Percentiles rank a stretch among this genome's conserved stretches.
Evolutionary conservation across 768 basidiomycete species (phyloP).

Genomic region (Suillus decipiens): DNA sequence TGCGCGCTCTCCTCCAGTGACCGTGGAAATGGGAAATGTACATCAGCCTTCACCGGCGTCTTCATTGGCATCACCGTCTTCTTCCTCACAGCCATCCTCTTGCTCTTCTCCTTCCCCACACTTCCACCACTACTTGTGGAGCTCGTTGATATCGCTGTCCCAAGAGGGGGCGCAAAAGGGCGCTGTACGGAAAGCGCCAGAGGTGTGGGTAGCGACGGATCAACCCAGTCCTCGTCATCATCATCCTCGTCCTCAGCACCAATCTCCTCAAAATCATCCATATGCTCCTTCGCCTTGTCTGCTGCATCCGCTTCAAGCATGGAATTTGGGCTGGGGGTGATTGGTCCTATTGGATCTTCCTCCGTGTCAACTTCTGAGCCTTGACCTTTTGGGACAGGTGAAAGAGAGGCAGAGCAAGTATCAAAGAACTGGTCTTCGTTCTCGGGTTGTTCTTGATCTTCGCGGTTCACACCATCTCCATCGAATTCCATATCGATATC

Average conservation of each 20-base stretch:
- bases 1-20: conserved; percentile 42
- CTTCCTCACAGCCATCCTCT: conserved; percentile 34
- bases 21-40: conserved; percentile 68
- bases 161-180: conserved; percentile 30
- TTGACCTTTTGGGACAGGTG: conserved; percentile 44
- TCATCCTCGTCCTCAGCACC: conserved; percentile 35
- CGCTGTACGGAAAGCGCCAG: conserved; percentile 27
- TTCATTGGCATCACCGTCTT: conserved; percentile 42
- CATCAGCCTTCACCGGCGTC: conserved; percentile 29
- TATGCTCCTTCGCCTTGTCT: conserved; percentile 29
- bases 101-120: conserved; percentile 30
- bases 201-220: conserved; percentile 54
- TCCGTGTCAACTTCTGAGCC: conserved; percentile 67
- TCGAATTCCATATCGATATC: conserved; percentile 62
- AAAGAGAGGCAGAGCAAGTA: conserved; percentile 46
- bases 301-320: conserved; percentile 25
- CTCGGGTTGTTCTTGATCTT: conserved; percentile 32
- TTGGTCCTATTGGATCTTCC: conserved; percentile 69
- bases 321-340: conserved; percentile 62
- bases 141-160: conserved; percentile 27
- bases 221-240: conserved; percentile 65
- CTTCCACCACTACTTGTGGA: conserved; percentile 28
- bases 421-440: conserved; percentile 56
- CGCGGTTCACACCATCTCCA: conserved; percentile 43
- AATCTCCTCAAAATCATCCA: conserved; percentile 31